These are phyloP conservation scores for Tirmania nivea DNA, from an alignment of 495 filamentous ascomycete genomes.

Conservation along the genomic window DNA sequence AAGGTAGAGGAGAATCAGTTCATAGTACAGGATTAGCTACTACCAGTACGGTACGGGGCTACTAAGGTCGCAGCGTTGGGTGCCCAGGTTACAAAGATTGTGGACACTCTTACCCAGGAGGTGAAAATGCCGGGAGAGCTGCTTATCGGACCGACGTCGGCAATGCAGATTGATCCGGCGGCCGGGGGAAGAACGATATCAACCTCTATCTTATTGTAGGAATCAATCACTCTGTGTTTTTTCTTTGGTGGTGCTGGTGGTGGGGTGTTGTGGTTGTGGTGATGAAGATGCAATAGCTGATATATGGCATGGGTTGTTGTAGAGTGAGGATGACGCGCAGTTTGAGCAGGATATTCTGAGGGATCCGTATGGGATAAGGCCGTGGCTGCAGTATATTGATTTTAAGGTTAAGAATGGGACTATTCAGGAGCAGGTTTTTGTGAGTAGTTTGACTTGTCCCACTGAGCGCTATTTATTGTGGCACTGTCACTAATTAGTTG, in stretches of 20 bases:
- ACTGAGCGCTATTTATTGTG: neutral
- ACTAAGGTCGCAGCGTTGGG: neutral
- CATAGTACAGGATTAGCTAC: no score
- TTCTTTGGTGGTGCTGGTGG: neutral
- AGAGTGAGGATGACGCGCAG: conserved; percentile 71
- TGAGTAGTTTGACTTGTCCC: conserved; percentile 18
- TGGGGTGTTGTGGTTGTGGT: no score
- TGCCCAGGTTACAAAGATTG: neutral
- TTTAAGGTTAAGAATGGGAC: conserved; percentile 76
- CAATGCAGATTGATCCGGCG: conserved; percentile 18
- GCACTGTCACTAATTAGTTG: conserved; percentile 15
- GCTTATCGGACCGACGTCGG: conserved; percentile 22
- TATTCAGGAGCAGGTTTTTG: conserved; percentile 77
- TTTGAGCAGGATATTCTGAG: conserved; percentile 93
- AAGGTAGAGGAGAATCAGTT: no score
- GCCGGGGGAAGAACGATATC: conserved; percentile 14
- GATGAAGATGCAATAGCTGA: no score
- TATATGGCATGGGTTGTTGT: neutral
- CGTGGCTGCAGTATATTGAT: conserved; percentile 88
- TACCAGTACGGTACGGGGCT: no score
- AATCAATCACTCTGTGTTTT: neutral
- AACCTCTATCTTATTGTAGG: conserved; percentile 58
- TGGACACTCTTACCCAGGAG: conserved; percentile 6
- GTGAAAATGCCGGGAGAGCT: conserved; percentile 37
- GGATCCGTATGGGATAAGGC: conserved; percentile 68